A percentile compares a stretch with the other conserved stretches of the same genome.
These are phyloP conservation scores for Russula dissimulans DNA, from an alignment of 768 basidiomycete genomes.

Conservation along the genomic window DNA sequence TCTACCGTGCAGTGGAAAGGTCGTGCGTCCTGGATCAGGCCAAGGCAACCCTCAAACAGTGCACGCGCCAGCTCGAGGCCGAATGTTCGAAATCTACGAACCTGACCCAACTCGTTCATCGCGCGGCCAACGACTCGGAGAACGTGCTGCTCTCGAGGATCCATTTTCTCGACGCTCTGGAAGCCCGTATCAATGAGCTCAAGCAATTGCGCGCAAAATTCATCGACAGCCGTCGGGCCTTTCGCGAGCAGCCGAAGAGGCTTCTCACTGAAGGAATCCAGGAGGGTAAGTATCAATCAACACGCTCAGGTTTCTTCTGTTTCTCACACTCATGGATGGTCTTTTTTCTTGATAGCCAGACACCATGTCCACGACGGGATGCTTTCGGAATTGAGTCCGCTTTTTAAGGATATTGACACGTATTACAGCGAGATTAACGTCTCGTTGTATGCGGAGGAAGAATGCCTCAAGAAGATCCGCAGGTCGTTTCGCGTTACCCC, in stretches of 20 bases:
- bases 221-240: neutral
- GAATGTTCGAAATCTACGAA: neutral
- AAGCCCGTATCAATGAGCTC: neutral
- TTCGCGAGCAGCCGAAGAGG: neutral
- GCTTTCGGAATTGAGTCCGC: neutral
- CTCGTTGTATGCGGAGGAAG: neutral
- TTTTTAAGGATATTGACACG: conserved; percentile 6
- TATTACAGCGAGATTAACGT: conserved; percentile 7
- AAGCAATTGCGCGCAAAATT: neutral
- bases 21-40: neutral
- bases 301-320: neutral
- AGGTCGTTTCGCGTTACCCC: conserved; percentile 6
- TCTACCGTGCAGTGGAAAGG: neutral
- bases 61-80: neutral
- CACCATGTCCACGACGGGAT: neutral
- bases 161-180: neutral
- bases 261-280: neutral
- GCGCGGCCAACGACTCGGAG: neutral
- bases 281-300: neutral
- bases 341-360: neutral
- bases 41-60: neutral
- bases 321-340: neutral
- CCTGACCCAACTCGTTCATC: neutral
- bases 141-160: conserved; percentile 6
- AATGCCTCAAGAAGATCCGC: neutral